Evolutionary conservation across 352 stramenopile species (phyloP).

Genomic region (Globisporangium paddicum): DNA sequence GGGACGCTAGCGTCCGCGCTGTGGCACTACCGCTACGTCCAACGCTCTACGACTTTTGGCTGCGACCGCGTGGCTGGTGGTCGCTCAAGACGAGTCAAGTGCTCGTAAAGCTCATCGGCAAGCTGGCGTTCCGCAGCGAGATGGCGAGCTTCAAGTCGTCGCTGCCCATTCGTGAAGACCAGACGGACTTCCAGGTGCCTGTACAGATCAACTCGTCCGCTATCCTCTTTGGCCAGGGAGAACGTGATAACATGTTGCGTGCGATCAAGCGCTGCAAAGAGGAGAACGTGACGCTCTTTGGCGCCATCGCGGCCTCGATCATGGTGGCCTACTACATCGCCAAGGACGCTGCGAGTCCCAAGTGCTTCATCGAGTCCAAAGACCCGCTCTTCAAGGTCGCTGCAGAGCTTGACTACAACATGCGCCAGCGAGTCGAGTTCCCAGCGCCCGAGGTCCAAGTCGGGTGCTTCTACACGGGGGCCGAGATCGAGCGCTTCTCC

Average conservation of each 20-base stretch:
- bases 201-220: slow-evolving; percentile 21
- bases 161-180: slow-evolving; percentile 16
- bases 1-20: slow-evolving; percentile 1
- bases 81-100: slow-evolving; percentile 14
- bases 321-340: slow-evolving; percentile 27
- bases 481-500: neutral
- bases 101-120: slow-evolving; percentile 16
- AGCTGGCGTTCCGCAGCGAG: neutral
- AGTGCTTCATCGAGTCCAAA: neutral
- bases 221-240: slow-evolving; percentile 34
- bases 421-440: neutral
- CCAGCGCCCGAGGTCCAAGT: neutral
- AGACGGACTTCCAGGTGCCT: slow-evolving; percentile 28
- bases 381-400: neutral
- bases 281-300: slow-evolving; percentile 33
- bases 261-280: slow-evolving; percentile 29
- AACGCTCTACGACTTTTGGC: slow-evolving; percentile 27
- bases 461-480: neutral
- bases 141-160: neutral
- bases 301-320: slow-evolving; percentile 24
- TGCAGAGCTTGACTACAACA: neutral
- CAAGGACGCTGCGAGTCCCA: neutral
- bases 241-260: slow-evolving; percentile 24
- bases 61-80: slow-evolving; percentile 17
- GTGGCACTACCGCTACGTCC: slow-evolving; percentile 14